Conservation (phyloP, 2,329 filamentous ascomycete genomes). For the Aspergillus costaricaensis region DNA sequence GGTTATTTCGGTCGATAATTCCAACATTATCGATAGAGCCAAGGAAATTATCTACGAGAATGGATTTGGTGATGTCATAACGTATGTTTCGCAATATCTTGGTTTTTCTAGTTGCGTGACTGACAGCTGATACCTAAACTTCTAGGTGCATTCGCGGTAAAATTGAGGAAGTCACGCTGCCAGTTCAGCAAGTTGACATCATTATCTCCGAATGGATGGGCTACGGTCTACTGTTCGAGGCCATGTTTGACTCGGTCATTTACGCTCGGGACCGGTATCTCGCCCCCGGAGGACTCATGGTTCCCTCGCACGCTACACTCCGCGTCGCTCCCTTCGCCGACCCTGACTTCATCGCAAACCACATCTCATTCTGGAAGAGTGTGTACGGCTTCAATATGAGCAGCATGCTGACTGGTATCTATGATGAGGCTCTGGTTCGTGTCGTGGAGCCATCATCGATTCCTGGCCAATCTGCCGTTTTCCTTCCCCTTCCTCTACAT, state of each 20-base stretch:
- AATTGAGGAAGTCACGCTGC: slow-evolving; percentile 81
- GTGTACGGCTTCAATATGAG: slow-evolving; percentile 96
- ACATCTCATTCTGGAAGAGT: slow-evolving; percentile 82
- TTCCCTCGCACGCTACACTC: slow-evolving; percentile 81
- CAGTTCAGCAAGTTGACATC: slow-evolving; percentile 81
- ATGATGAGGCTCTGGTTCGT: slow-evolving; percentile 78
- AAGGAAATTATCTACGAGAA: slow-evolving; percentile 83
- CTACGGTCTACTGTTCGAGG: slow-evolving; percentile 89
- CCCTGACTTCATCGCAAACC: slow-evolving; percentile 73
- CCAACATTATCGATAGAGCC: slow-evolving; percentile 83
- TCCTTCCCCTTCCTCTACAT: slow-evolving; percentile 77
- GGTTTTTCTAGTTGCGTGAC: not conserved
- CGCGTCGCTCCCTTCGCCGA: slow-evolving; percentile 80
- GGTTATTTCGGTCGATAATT: slow-evolving; percentile 91
- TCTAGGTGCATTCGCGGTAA: slow-evolving; percentile 71
- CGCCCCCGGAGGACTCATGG: slow-evolving; percentile 74
- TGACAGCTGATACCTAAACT: slow-evolving; percentile 9
- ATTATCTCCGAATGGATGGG: slow-evolving; percentile 99
- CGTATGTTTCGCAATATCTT: slow-evolving; percentile 39
- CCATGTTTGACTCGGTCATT: slow-evolving; percentile 91
- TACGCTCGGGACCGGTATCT: slow-evolving; percentile 87
- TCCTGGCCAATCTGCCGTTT: slow-evolving; percentile 60
- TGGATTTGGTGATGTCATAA: slow-evolving; percentile 71
- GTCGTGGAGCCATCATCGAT: slow-evolving; percentile 62
- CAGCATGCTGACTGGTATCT: slow-evolving; percentile 80